A percentile compares a stretch with the other conserved stretches of the same genome.
Conservation (phyloP, 2,329 filamentous ascomycete species). For the Coniella vitis region DNA sequence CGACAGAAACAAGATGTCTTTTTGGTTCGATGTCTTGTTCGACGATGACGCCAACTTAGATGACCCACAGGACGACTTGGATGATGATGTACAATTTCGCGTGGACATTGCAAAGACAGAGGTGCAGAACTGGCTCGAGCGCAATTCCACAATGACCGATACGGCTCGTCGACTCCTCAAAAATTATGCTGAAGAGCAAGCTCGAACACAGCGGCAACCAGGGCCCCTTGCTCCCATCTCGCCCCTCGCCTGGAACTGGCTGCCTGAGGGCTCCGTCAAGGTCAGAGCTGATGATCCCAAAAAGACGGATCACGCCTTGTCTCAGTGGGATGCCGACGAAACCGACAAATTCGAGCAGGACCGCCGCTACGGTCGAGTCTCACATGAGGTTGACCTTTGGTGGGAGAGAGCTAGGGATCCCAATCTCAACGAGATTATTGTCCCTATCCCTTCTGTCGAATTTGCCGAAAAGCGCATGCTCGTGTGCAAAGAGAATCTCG, state of each 20-base stretch:
- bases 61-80: constrained; percentile 44
- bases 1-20: constrained; percentile 63
- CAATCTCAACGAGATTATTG: constrained; percentile 52
- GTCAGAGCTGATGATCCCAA: constrained; percentile 28
- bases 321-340: constrained; percentile 41
- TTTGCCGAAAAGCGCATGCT: constrained; percentile 51
- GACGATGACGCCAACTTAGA: constrained; percentile 44
- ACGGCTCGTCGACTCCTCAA: constrained; percentile 47
- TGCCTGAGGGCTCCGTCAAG: constrained; percentile 32
- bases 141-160: constrained; percentile 53
- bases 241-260: constrained; percentile 50
- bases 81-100: constrained; percentile 46
- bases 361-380: constrained; percentile 52
- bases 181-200: constrained; percentile 42
- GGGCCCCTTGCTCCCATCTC: constrained; percentile 44
- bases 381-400: constrained; percentile 59
- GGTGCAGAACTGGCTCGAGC: constrained; percentile 55
- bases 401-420: constrained; percentile 55
- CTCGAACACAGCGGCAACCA: constrained; percentile 39
- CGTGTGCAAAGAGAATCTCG: constrained; percentile 52
- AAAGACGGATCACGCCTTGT: constrained; percentile 35
- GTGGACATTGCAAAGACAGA: constrained; percentile 53
- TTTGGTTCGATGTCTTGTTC: constrained; percentile 61
- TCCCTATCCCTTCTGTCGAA: constrained; percentile 54
- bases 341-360: constrained; percentile 54